A percentile compares a stretch with the other conserved stretches of the same genome.
Evolutionary conservation across 2,329 filamentous ascomycete genomes (phyloP).

Genomic region (Albophoma yamanashiensis): DNA sequence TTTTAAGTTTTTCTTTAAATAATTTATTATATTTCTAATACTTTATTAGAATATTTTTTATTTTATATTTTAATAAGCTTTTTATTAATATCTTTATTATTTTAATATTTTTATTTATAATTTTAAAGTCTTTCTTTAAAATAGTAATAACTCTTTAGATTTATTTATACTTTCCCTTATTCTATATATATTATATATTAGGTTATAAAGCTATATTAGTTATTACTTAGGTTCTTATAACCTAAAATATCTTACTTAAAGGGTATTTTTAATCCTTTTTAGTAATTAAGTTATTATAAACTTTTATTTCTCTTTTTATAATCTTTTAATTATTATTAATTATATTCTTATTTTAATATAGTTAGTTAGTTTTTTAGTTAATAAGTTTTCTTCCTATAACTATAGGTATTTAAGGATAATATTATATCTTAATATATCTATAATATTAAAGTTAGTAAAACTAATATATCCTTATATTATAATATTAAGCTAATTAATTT

Average conservation of each 20-base stretch:
- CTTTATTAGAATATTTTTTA: neutral
- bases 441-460: neutral
- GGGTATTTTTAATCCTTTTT: neutral
- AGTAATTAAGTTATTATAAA: neutral
- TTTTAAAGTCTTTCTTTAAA: neutral
- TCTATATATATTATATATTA: neutral
- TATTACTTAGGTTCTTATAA: neutral
- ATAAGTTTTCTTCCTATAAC: neutral
- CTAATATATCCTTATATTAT: neutral
- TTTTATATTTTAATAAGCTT: neutral
- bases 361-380: neutral
- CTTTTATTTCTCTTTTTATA: neutral
- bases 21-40: conserved; percentile 6
- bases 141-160: neutral
- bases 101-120: neutral
- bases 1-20: conserved; percentile 4
- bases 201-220: neutral
- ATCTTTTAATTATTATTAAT: neutral
- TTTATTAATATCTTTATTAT: neutral
- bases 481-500: neutral
- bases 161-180: neutral
- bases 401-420: neutral
- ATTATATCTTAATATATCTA: too few relatives aligned
- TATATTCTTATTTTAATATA: neutral
- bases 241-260: neutral